These are phyloP conservation scores for Pinus tabuliformis DNA, from an alignment of 75 land plant genomes.

Conservation along the genomic window DNA sequence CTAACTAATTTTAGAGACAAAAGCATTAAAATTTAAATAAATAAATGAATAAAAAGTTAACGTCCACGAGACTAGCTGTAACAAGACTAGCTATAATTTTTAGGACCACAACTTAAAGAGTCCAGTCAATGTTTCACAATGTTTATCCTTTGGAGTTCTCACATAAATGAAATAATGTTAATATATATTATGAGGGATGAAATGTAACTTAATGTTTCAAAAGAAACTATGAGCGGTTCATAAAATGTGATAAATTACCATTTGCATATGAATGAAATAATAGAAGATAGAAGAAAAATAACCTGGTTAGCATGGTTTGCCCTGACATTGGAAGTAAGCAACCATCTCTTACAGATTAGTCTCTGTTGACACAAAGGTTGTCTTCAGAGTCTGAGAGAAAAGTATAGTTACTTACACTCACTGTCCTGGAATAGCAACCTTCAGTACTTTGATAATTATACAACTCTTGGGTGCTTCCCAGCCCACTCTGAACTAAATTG, in stretches of 20 bases:
- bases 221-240: background rate
- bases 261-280: background rate
- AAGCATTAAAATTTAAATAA: too few species aligned
- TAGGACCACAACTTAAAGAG: too few species aligned
- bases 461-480: conserved; percentile 55
- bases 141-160: background rate
- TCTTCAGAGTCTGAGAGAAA: conserved; percentile 36
- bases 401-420: conserved; percentile 68
- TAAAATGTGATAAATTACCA: background rate
- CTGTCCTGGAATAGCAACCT: conserved; percentile 60
- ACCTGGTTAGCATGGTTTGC: background rate
- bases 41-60: too few species aligned
- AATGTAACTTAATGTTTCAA: background rate
- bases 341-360: background rate
- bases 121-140: too few species aligned
- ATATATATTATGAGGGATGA: background rate
- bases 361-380: background rate
- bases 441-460: conserved; percentile 42
- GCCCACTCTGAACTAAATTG: conserved; percentile 49
- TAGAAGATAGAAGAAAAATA: background rate
- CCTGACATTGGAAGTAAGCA: background rate
- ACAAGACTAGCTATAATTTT: too few species aligned
- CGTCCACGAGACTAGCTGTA: too few species aligned
- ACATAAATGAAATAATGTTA: background rate
- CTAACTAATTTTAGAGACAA: too few species aligned